Conservation (phyloP, 805 yeast genomes). For the Metschnikowia kofuensis region DNA sequence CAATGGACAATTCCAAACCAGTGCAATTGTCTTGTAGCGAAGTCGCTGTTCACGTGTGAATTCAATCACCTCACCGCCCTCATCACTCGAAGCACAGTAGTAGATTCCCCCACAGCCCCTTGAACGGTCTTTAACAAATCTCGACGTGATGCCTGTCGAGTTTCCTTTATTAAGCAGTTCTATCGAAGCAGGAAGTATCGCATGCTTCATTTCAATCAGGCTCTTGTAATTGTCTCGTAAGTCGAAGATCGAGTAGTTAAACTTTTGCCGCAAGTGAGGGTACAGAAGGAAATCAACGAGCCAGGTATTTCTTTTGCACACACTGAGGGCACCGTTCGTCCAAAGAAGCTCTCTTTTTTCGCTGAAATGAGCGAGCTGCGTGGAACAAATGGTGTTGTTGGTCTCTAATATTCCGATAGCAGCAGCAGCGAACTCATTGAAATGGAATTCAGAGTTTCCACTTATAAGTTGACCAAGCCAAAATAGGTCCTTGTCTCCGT, state of each 20-base stretch:
- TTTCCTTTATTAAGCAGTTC: constrained; percentile 5
- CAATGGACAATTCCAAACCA: constrained; percentile 11
- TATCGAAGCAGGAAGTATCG: constrained; percentile 14
- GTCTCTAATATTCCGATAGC: constrained; percentile 22
- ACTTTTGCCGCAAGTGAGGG: constrained; percentile 7
- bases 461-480: constrained; percentile 30
- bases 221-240: constrained; percentile 9
- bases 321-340: constrained; percentile 28
- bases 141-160: constrained; percentile 2
- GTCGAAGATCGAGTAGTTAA: constrained; percentile 8
- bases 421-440: constrained; percentile 21
- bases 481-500: constrained; percentile 28
- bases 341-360: constrained; percentile 21
- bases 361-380: constrained; percentile 27
- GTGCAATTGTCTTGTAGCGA: constrained; percentile 5
- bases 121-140: constrained; percentile 10
- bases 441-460: constrained; percentile 19
- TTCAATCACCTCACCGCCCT: constrained; percentile 9
- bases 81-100: constrained; percentile 15
- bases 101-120: constrained; percentile 17
- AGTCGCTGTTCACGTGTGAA: constrained; percentile 7
- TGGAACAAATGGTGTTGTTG: constrained; percentile 20
- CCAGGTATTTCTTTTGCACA: constrained; percentile 22
- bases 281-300: constrained; percentile 13
- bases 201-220: constrained; percentile 9